These are phyloP conservation scores for Leccinum truebloodii DNA, from an alignment of 768 basidiomycete genomes.

Conservation along the genomic window DNA sequence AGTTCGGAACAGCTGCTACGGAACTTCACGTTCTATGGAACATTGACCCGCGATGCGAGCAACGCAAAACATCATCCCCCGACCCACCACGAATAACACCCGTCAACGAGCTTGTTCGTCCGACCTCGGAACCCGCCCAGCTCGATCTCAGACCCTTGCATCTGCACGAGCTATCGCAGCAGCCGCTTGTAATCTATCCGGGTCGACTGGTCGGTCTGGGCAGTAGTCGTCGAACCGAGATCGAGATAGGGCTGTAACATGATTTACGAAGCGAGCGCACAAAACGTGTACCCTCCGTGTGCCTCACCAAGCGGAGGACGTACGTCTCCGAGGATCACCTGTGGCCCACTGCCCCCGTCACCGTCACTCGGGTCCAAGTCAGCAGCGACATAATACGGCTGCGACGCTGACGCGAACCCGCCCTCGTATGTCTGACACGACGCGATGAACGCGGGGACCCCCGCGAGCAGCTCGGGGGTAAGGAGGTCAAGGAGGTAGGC, in stretches of 20 bases:
- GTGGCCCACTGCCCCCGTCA: not conserved
- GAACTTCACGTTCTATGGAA: no score
- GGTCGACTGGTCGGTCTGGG: conserved; percentile 6
- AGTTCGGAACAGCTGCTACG: no score
- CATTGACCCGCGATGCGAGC: conserved; percentile 49
- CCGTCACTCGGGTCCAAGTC: not conserved
- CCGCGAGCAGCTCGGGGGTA: conserved; percentile 82
- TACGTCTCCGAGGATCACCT: conserved; percentile 41
- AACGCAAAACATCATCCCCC: conserved; percentile 78
- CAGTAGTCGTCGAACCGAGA: not conserved
- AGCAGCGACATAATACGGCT: conserved; percentile 54
- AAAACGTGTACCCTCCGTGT: conserved; percentile 97
- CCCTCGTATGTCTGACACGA: conserved; percentile 98
- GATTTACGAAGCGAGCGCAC: conserved; percentile 83
- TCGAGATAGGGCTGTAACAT: conserved; percentile 63
- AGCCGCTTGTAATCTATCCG: conserved; percentile 61
- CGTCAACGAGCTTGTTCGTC: conserved; percentile 98
- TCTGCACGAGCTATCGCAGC: conserved; percentile 77
- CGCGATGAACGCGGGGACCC: conserved; percentile 76
- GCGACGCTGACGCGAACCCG: conserved; percentile 82
- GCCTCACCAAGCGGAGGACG: conserved; percentile 90
- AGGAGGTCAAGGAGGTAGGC: conserved; percentile 83
- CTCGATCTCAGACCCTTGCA: conserved; percentile 84
- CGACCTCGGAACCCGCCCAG: conserved; percentile 91
- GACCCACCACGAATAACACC: conserved; percentile 99